Evolutionary conservation across 257 asterid species (phyloP).

Genomic region (Primulina eburnea): DNA sequence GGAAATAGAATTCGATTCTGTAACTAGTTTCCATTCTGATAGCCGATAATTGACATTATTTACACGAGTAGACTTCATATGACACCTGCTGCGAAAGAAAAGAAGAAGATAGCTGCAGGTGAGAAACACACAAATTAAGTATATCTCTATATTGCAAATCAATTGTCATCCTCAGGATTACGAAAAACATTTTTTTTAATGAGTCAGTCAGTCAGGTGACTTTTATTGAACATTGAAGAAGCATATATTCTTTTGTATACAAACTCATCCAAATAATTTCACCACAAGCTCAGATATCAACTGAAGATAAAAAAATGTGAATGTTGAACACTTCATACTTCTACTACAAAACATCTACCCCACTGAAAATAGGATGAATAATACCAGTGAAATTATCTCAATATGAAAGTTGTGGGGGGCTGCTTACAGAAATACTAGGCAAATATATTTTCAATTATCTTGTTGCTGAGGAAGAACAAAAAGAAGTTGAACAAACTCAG

Average conservation of each 20-base stretch:
- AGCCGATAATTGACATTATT: background rate
- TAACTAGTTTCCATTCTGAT: background rate
- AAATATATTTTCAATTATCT: constrained; percentile 12
- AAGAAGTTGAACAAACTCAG: constrained; percentile 11
- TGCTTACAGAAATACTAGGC: background rate
- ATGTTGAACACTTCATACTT: background rate
- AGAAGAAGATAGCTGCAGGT: background rate
- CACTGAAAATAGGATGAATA: constrained; percentile 3
- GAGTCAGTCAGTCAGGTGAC: background rate
- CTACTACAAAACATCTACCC: background rate
- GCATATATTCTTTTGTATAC: background rate
- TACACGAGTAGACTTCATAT: background rate
- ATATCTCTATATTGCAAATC: background rate
- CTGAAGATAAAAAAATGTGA: background rate
- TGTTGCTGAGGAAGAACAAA: background rate
- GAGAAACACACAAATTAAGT: too few relatives aligned
- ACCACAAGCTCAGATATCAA: background rate
- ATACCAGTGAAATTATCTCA: constrained; percentile 3
- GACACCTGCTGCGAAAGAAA: background rate
- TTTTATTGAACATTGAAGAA: background rate
- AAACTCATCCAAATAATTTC: constrained; percentile 15
- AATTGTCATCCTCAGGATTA: background rate
- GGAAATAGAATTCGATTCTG: background rate
- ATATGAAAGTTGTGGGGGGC: constrained; percentile 6
- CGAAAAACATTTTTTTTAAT: background rate